Evolutionary conservation across 352 stramenopile genomes (phyloP), one percentile per base, ranked within the genome.

Genomic region (Phytophthora tubulina): DNA sequence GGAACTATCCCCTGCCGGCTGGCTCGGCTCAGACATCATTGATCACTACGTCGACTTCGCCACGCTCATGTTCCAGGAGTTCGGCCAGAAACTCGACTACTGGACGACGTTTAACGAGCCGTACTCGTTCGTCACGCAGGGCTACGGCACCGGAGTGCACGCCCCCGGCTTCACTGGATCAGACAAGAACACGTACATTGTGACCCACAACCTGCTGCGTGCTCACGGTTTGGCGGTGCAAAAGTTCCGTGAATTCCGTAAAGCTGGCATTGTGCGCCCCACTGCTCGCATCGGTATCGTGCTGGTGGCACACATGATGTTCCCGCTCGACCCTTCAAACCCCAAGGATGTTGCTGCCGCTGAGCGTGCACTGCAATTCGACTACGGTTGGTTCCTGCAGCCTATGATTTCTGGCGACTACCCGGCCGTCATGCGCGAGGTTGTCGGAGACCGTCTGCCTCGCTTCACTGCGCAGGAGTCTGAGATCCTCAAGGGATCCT

Each of bases 51-150:
- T 80, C 15, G 70, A 92, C 21, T 99, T 98, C 77, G 90, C 95
- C 53, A 75, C 51, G 66, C 97, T 70, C 70, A 98, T 79, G 78
- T 97, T 77, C 30, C 97, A 98, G 61, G 82, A 84, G 42, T 98
- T 98, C 78, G 95, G 96, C 31, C 73, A 94, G 63, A 87, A 96
- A 42, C 88, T 99, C 13, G 94, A 97, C 67, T 84, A 86, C 58
- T 99, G 96, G 96, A 90, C 97, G 35, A 99, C 96, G 5, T 89
- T 99, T 57, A 99, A 99, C 72, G 97, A 99, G 79, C 81, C 92
- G 8, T 96, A 86, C 83, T 95, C 79, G 17, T 89, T 96, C 14
- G 63, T 75, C 10, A 70, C 71, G 0, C 51, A 78, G 14, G 80
- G 80, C 44, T 86, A 90, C 46, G 85, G 87, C 55, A 87, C 82